A percentile compares a stretch with the other conserved stretches of the same genome.
phyloP scores from a whole-genome alignment of 768 basidiomycete species.

The Naganishia onofrii region DNA sequence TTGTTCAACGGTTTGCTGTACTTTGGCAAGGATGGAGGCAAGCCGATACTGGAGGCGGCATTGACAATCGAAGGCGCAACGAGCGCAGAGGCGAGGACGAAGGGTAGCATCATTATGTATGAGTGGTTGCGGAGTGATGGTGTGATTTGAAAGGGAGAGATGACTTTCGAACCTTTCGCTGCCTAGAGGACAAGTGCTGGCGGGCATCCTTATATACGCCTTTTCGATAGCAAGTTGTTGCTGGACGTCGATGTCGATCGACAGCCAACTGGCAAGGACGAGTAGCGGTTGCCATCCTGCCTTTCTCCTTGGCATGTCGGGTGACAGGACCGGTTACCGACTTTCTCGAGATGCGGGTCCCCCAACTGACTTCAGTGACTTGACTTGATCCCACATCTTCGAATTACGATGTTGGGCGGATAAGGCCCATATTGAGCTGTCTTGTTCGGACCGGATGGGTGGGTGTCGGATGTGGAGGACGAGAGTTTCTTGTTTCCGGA shows the following conservation, averaged over 20 bases:
- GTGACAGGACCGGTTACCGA: slow-evolving; percentile 15
- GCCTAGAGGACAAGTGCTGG: neutral
- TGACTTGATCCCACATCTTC: too few species aligned
- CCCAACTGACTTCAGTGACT: too few species aligned
- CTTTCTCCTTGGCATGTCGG: neutral
- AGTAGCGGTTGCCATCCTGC: too few species aligned
- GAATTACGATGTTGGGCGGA: neutral
- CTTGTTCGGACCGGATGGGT: neutral
- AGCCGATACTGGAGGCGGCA: slow-evolving; percentile 12
- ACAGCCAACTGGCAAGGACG: too few species aligned
- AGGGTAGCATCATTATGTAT: slow-evolving; percentile 9
- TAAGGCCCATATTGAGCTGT: neutral
- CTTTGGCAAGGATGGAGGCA: slow-evolving; percentile 13
- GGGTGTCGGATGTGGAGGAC: neutral
- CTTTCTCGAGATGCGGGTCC: neutral
- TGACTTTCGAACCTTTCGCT: neutral
- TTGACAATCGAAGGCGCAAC: slow-evolving; percentile 10
- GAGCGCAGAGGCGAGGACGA: slow-evolving; percentile 9
- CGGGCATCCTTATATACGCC: slow-evolving; percentile 8
- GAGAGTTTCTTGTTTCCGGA: neutral
- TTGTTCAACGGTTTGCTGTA: slow-evolving; percentile 24
- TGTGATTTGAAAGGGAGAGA: neutral
- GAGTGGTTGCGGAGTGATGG: neutral
- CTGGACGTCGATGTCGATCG: too few species aligned
- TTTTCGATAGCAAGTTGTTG: neutral